A percentile compares a stretch with the other conserved stretches of the same genome.
Evolutionary conservation across 2,329 filamentous ascomycete genomes (phyloP).

Genomic region (Pseudocercospora pini-densiflorae): DNA sequence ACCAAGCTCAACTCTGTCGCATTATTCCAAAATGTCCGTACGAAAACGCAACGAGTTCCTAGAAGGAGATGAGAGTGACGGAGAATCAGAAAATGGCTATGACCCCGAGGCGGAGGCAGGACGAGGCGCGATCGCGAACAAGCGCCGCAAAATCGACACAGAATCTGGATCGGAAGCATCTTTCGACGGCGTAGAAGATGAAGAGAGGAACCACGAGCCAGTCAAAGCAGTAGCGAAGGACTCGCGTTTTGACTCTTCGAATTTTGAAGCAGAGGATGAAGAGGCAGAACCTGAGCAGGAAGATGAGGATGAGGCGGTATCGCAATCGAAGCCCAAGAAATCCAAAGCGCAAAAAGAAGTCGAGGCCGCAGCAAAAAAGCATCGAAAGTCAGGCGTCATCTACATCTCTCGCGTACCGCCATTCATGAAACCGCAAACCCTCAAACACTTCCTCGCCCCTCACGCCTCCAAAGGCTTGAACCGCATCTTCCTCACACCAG

Average conservation of each 20-base stretch:
- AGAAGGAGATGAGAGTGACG: slow-evolving; percentile 51
- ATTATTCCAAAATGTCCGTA: slow-evolving; percentile 43
- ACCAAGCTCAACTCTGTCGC: neutral
- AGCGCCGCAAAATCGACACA: slow-evolving; percentile 65
- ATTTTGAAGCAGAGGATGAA: slow-evolving; percentile 19
- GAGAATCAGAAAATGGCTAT: slow-evolving; percentile 58
- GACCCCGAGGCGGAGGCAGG: slow-evolving; percentile 72
- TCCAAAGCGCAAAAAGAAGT: slow-evolving; percentile 69
- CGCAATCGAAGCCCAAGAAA: slow-evolving; percentile 30
- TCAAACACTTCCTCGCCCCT: slow-evolving; percentile 73
- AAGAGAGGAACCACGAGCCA: slow-evolving; percentile 19
- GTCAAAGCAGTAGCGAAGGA: slow-evolving; percentile 12
- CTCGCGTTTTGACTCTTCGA: slow-evolving; percentile 22
- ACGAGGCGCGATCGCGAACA: slow-evolving; percentile 63
- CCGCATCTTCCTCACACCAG: slow-evolving; percentile 78
- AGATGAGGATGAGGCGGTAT: slow-evolving; percentile 29
- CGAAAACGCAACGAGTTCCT: slow-evolving; percentile 76
- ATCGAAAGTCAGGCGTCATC: slow-evolving; percentile 76
- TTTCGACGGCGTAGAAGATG: slow-evolving; percentile 29
- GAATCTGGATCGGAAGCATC: slow-evolving; percentile 41
- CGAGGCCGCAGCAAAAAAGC: slow-evolving; percentile 65
- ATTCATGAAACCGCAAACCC: slow-evolving; percentile 83
- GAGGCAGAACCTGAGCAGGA: slow-evolving; percentile 36
- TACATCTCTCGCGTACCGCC: slow-evolving; percentile 85
- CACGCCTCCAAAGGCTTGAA: slow-evolving; percentile 70